These are phyloP conservation scores for Gentiana macrophylla DNA, from an alignment of 257 asterid species.

Conservation along the genomic window DNA sequence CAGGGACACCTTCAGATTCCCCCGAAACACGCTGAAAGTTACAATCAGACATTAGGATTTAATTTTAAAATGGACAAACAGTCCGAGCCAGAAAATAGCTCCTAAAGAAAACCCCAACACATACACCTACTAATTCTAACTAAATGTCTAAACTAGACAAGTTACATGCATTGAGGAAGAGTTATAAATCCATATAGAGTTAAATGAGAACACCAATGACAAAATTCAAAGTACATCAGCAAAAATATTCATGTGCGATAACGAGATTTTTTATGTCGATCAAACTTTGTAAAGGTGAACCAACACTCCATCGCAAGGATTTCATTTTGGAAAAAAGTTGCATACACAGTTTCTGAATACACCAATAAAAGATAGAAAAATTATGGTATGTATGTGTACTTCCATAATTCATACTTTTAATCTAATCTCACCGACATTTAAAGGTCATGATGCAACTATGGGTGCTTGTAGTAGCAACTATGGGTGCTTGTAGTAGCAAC, in stretches of 20 bases:
- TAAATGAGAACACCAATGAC: too few species aligned
- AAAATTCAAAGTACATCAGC: too few species aligned
- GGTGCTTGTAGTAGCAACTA: neutral
- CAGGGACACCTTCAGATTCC: constrained; percentile 49
- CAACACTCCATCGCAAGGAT: too few species aligned
- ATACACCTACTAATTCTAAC: neutral
- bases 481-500: neutral
- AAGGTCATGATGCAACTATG: neutral
- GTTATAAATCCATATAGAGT: too few species aligned
- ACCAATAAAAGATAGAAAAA: too few species aligned
- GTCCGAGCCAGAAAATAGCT: neutral
- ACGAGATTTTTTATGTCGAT: too few species aligned
- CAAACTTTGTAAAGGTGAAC: too few species aligned
- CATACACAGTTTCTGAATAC: too few species aligned
- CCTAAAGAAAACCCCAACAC: neutral
- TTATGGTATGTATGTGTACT: too few species aligned
- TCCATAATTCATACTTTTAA: neutral
- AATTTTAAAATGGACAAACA: neutral
- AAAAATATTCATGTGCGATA: too few species aligned
- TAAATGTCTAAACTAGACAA: neutral
- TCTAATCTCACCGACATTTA: neutral
- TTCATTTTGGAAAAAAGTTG: too few species aligned
- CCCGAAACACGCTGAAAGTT: constrained; percentile 57
- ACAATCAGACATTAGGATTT: neutral
- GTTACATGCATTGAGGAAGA: too few species aligned